Percentiles rank a stretch among this genome's conserved stretches.
Evolutionary conservation across 2,329 filamentous ascomycete species (phyloP).

Genomic region (Tricladium varicosporioides): DNA sequence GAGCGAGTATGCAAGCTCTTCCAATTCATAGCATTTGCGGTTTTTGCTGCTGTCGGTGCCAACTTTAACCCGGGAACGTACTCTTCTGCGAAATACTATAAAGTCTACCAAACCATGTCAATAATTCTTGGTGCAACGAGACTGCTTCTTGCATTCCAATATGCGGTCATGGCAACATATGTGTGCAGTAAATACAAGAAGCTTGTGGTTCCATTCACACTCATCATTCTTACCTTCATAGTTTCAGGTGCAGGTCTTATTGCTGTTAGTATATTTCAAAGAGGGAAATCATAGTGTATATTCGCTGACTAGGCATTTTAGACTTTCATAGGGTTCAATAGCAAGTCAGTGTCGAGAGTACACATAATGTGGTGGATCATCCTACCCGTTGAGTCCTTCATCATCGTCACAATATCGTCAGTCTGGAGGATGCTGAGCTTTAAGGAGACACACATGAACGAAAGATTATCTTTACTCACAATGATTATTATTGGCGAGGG

Average conservation of each 20-base stretch:
- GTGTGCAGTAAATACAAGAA: constrained; percentile 30
- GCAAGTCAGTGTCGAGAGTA: background rate
- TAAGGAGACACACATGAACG: constrained; percentile 54
- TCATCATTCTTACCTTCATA: constrained; percentile 34
- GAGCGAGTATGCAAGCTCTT: constrained; percentile 50
- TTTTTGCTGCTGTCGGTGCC: constrained; percentile 43
- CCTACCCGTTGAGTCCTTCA: constrained; percentile 45
- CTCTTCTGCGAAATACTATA: constrained; percentile 5
- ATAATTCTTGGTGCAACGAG: constrained; percentile 37
- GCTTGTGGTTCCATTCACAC: constrained; percentile 26
- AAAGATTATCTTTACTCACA: constrained; percentile 55
- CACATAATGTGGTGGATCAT: constrained; percentile 46
- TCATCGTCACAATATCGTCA: constrained; percentile 47
- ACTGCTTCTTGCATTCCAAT: constrained; percentile 37
- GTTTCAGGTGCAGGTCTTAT: constrained; percentile 36
- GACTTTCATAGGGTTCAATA: constrained; percentile 38
- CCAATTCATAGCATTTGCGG: constrained; percentile 53
- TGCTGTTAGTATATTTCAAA: constrained; percentile 27
- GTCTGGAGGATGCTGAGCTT: constrained; percentile 50
- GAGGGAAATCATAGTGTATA: no score
- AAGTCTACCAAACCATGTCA: constrained; percentile 27
- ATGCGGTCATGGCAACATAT: constrained; percentile 36
- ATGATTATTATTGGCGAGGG: constrained; percentile 59
- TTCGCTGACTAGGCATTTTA: background rate
- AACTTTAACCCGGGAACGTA: constrained; percentile 11